Conservation (phyloP, 805 yeast genomes). For the Hanseniaspora hatyaiensis region DNA sequence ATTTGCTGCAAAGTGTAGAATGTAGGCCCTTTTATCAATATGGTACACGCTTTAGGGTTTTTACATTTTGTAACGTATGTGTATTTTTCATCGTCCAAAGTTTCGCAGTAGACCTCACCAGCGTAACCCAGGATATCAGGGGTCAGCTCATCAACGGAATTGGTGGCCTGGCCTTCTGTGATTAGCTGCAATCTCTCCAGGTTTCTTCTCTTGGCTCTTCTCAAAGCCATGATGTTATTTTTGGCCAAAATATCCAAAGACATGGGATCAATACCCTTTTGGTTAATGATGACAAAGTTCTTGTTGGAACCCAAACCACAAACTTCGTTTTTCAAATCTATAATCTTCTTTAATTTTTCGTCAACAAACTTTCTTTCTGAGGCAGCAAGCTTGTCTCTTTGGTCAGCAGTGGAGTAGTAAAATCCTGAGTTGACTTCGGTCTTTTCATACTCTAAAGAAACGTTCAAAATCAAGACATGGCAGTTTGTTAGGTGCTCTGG, state of each 20-base stretch:
- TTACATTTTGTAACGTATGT: constrained; percentile 85
- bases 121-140: constrained; percentile 75
- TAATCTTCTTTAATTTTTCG: constrained; percentile 78
- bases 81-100: constrained; percentile 93
- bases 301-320: constrained; percentile 61
- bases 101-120: constrained; percentile 82
- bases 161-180: constrained; percentile 96
- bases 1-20: constrained; percentile 80
- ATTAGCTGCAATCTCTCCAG: constrained; percentile 96
- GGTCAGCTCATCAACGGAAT: constrained; percentile 83
- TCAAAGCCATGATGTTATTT: constrained; percentile 80
- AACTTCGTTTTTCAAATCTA: constrained; percentile 85
- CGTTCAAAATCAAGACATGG: constrained; percentile 74
- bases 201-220: constrained; percentile 97
- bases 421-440: constrained; percentile 95
- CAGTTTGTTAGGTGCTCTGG: constrained; percentile 81
- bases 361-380: constrained; percentile 91
- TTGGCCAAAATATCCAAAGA: constrained; percentile 88
- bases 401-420: constrained; percentile 88
- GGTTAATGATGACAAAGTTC: constrained; percentile 89
- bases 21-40: constrained; percentile 87
- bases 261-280: constrained; percentile 98
- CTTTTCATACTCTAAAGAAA: constrained; percentile 90
- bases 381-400: constrained; percentile 86
- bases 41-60: constrained; percentile 84